Evolutionary conservation across 1,139 yeast genomes (phyloP).

Genomic region (Nakaseomyces sp.): DNA sequence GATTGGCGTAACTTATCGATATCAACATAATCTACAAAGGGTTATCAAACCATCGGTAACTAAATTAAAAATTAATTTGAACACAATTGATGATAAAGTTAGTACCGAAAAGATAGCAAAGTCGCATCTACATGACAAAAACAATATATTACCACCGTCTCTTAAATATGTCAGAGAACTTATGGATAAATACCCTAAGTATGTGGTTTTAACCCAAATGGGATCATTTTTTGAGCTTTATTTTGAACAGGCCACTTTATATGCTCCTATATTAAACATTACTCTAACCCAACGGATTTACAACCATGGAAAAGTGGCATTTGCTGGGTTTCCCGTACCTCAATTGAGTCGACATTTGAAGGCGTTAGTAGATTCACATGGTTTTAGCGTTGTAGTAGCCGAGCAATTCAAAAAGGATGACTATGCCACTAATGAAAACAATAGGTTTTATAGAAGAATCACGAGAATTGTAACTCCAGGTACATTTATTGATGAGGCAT

Average conservation of each 20-base stretch:
- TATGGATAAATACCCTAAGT: slow-evolving; percentile 48
- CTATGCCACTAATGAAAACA: slow-evolving; percentile 24
- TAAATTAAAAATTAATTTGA: not conserved
- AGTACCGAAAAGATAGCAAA: not conserved
- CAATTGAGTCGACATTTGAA: slow-evolving; percentile 68
- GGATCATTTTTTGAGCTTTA: slow-evolving; percentile 87
- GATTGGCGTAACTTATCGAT: not conserved
- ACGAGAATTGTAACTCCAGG: slow-evolving; percentile 87
- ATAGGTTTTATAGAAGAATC: slow-evolving; percentile 55
- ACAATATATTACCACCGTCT: slow-evolving; percentile 23
- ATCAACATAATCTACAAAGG: not conserved
- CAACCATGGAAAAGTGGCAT: slow-evolving; percentile 50
- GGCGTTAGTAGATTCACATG: slow-evolving; percentile 59
- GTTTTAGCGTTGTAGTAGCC: slow-evolving; percentile 67
- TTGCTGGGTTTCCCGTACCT: slow-evolving; percentile 83
- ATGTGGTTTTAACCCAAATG: slow-evolving; percentile 79
- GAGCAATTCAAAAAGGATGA: slow-evolving; percentile 46
- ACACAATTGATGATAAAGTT: not conserved
- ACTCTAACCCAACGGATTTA: slow-evolving; percentile 42
- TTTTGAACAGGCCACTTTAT: slow-evolving; percentile 74
- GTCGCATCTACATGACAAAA: not conserved
- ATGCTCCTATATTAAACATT: slow-evolving; percentile 64
- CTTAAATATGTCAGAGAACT: slow-evolving; percentile 32
- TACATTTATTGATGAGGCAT: slow-evolving; percentile 79
- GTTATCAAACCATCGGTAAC: not conserved